Base-by-base conservation (phyloP, 768 basidiomycete genomes). In the Heimioporus sp. region DNA sequence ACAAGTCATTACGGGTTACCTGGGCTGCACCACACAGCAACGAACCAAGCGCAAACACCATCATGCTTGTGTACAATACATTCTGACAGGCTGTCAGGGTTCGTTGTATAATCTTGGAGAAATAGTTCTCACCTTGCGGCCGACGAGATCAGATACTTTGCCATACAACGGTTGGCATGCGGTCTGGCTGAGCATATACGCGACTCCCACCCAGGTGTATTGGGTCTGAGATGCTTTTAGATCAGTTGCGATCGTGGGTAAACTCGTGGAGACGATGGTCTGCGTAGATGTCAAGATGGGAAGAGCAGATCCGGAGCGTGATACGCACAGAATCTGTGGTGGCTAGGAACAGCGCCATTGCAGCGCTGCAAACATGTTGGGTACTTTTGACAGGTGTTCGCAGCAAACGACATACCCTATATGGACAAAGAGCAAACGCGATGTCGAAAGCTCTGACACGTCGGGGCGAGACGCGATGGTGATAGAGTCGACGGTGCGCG, bases 111-210 rank as follows among this genome's bases (percentile, higher is more conserved):
- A 30, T n/a, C 32, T 4, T 50, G 35, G 52, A 53, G 51, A 52
- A 55, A 36, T 28, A 40, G 32, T 19, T 55, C 74, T 30, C 39
- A 90, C 91, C 79, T 86, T 91, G 43, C 90, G 79, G 30, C 91
- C 91, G 48, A 86, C 71, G 39, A 92, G 77, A 69, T 92, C 89
- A 48, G 90, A 90, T 37, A 92, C 68, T 60, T 80, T 81, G 48
- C 87, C 90, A 62, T 91, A 92, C 21, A 93, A 70, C 30, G 90
- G 90, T 62, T 93, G 90, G 55, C 85, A 85, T 24, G 87, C 88
- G 1, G 90, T 92, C 61, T 92, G 90, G 1, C 90, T 90, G 51
- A 92, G 78, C 80, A 92, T 81, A 61, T 93, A 93, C 15, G 87
- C 78, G 31, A 90, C 86, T 16, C 84, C 87, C 45, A 93, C 87